Evolutionary conservation across 176 grass and related monocot genomes (phyloP), one percentile per base, ranked within the genome.

Genomic region (Canna indica): DNA sequence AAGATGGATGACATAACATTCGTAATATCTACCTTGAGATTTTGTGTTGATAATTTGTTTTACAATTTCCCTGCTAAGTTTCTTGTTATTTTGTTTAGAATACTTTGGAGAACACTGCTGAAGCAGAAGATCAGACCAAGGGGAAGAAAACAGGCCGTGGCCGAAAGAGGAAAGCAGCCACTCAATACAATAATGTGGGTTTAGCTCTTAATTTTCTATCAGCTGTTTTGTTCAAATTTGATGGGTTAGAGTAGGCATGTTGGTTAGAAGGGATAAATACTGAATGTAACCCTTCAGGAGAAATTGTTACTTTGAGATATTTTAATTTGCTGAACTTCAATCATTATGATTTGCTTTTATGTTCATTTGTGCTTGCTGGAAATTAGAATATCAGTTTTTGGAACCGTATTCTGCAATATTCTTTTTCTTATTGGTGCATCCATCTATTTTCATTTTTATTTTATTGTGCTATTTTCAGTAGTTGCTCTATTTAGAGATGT

Each of bases 1-100:
- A 99, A 91, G 75, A 99, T 99, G 94, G 94, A 99, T 26, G 64
- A 81, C 50, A 93, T 99, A 11, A 81, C 92, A 2, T 82, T 77
- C 62, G 94, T 99, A 81, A n/a, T 30, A 29, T 24, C 61, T 60
- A 28, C 16, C 56, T 28, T 64, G 27, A 1, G 34, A 58, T 41
- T n/a, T n/a, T 17, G 16, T 34, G 18, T 27, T 30, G 53, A 16
- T 42, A 6, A 1, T 77, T 68, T 25, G 22, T 30, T 67, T 30
- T 42, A 24, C 39, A 20, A 7, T 30, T 22, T 27, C 20, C n/a
- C 15, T 36, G 46, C 35, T 69, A 2, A 36, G 28, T 15, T 69
- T 59, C 61, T 39, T 11, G 31, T 63, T 69, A 45, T 24, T 84
- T 81, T 54, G 47, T 70, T 47, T 80, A 83, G 77, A 78, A 81